These are phyloP conservation scores for Nidularia sp. DNA, from an alignment of 768 basidiomycete species.

Conservation along the genomic window DNA sequence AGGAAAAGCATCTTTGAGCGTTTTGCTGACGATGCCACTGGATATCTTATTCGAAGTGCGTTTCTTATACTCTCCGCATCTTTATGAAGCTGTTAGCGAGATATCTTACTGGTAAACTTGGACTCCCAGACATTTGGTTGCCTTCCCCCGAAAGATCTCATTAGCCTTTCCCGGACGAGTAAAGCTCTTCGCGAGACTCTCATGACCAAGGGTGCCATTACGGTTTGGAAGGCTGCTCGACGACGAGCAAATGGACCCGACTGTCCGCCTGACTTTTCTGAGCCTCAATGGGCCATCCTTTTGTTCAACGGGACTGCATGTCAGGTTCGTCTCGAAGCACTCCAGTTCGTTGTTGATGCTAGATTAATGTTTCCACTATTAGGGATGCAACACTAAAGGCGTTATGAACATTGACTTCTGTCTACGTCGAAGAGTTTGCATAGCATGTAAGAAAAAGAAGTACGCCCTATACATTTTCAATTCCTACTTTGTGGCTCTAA, in stretches of 20 bases:
- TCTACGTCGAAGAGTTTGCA: slow-evolving; percentile 19
- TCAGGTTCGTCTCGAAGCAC: slow-evolving; percentile 11
- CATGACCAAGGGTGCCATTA: slow-evolving; percentile 7
- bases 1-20: too few species aligned
- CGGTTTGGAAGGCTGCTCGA: slow-evolving; percentile 20
- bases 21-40: too few species aligned
- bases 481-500: too few species aligned
- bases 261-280: slow-evolving; percentile 16
- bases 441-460: slow-evolving; percentile 19
- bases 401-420: slow-evolving; percentile 17
- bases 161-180: slow-evolving; percentile 15
- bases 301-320: slow-evolving; percentile 17
- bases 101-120: too few species aligned
- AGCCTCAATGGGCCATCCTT: slow-evolving; percentile 20
- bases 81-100: too few species aligned
- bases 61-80: too few species aligned
- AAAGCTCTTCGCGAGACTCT: slow-evolving; percentile 16
- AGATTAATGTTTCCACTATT: background rate
- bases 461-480: too few species aligned
- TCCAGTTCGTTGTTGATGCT: background rate
- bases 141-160: slow-evolving; percentile 17
- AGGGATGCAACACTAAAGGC: slow-evolving; percentile 9
- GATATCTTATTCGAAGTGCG: too few species aligned
- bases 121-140: slow-evolving; percentile 18
- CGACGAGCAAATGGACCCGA: slow-evolving; percentile 10